Percentiles rank a stretch among this genome's conserved stretches.
These are phyloP conservation scores for Ophiosphaerella herpotricha DNA, from an alignment of 2,329 filamentous ascomycete genomes.

Conservation along the genomic window DNA sequence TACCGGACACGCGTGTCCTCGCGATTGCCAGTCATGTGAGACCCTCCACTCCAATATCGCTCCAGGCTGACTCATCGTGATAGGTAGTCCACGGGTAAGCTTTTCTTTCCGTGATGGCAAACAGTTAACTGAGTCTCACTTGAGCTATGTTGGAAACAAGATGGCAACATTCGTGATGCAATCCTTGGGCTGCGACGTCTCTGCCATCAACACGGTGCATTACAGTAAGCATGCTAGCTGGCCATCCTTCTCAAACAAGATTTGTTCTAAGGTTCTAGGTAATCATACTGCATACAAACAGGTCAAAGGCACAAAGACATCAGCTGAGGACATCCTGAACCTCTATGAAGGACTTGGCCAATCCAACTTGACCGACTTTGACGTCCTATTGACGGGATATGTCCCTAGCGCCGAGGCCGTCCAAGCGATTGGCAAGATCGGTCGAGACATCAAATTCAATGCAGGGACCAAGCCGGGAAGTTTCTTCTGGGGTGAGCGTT, in stretches of 20 bases:
- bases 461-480: conserved; percentile 66
- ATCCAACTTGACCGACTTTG: conserved; percentile 84
- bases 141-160: conserved; percentile 94
- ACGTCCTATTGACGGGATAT: conserved; percentile 94
- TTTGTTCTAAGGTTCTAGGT: conserved; percentile 57
- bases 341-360: conserved; percentile 84
- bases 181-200: conserved; percentile 88
- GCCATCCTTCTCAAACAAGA: not conserved
- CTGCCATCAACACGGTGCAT: conserved; percentile 93
- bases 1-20: conserved; percentile 72
- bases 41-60: conserved; percentile 21
- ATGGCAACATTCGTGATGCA: conserved; percentile 96
- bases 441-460: conserved; percentile 74
- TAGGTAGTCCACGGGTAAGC: conserved; percentile 77
- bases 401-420: conserved; percentile 86
- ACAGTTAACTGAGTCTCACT: conserved; percentile 23
- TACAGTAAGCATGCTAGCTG: conserved; percentile 70
- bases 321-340: conserved; percentile 79
- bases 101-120: not conserved
- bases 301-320: conserved; percentile 81
- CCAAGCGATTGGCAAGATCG: conserved; percentile 82
- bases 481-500: conserved; percentile 81
- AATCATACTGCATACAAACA: conserved; percentile 95
- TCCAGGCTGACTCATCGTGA: conserved; percentile 30
- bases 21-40: conserved; percentile 95